Conservation (phyloP, 495 filamentous ascomycete species). For the Barbatosphaeria neglecta region DNA sequence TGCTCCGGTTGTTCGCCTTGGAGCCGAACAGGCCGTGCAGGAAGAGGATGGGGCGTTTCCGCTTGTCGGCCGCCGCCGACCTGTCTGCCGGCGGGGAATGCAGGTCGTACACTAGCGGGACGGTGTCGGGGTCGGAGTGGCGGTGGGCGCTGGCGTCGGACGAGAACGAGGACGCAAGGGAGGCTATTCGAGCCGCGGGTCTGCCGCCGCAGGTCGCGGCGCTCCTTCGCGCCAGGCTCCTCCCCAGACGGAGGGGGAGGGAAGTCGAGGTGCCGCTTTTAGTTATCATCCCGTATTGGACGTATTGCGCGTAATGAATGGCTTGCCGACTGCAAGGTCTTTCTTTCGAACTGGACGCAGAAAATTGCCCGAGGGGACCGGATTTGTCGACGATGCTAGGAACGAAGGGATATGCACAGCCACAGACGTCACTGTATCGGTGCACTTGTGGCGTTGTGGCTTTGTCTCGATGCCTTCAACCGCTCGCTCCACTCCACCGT, state of each 20-base stretch:
- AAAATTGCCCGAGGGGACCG: too few relatives aligned
- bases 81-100: constrained; percentile 42
- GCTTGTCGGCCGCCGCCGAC: constrained; percentile 16
- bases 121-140: constrained; percentile 4
- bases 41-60: constrained; percentile 64
- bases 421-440: too few relatives aligned
- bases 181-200: neutral
- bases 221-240: neutral
- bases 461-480: too few relatives aligned
- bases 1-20: constrained; percentile 89
- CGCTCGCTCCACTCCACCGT: too few relatives aligned
- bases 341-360: too few relatives aligned
- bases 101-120: constrained; percentile 47
- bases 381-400: too few relatives aligned
- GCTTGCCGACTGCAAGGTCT: too few relatives aligned
- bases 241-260: neutral
- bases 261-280: neutral
- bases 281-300: too few relatives aligned
- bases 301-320: too few relatives aligned
- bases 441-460: too few relatives aligned
- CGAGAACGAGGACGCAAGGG: neutral
- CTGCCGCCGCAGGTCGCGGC: too few relatives aligned
- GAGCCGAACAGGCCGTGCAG: constrained; percentile 94
- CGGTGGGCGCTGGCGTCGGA: neutral
- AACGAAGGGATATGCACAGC: too few relatives aligned